These are phyloP conservation scores for Fusarium buxicola DNA, from an alignment of 2,329 filamentous ascomycete species.

Conservation along the genomic window DNA sequence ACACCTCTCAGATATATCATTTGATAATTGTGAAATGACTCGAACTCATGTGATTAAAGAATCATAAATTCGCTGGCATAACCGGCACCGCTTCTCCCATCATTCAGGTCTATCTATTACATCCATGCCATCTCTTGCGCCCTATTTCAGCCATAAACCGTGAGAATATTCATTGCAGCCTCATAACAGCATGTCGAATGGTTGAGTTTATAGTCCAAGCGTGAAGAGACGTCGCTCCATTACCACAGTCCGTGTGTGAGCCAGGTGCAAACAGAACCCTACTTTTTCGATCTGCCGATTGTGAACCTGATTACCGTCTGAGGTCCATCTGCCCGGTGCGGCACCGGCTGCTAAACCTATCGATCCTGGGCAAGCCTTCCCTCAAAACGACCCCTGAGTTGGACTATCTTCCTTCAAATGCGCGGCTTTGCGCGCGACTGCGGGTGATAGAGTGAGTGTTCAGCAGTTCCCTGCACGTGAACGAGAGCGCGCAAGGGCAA, in stretches of 20 bases:
- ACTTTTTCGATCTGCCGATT: constrained; percentile 1
- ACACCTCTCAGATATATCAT: not conserved
- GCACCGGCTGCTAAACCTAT: not conserved
- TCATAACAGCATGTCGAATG: constrained; percentile 9
- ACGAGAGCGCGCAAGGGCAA: not conserved
- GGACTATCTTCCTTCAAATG: not conserved
- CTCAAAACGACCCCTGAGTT: not conserved
- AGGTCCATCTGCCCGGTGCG: not conserved
- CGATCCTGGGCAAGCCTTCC: not conserved
- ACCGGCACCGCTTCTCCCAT: not conserved
- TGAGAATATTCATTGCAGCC: not conserved
- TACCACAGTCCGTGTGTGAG: constrained; percentile 1
- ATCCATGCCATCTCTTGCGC: constrained; percentile 8
- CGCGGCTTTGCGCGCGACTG: not conserved
- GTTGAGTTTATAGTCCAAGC: constrained; percentile 3
- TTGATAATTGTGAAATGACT: not conserved
- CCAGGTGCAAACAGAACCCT: not conserved
- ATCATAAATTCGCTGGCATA: not conserved
- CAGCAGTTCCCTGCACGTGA: not conserved
- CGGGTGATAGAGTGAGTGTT: not conserved
- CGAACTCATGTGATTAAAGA: not conserved
- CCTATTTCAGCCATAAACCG: not conserved
- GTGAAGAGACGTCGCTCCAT: constrained; percentile 9
- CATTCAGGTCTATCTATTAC: not conserved
- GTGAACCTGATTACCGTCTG: not conserved